Conservation (phyloP, 75 land plant species). For the Pinus taeda region DNA sequence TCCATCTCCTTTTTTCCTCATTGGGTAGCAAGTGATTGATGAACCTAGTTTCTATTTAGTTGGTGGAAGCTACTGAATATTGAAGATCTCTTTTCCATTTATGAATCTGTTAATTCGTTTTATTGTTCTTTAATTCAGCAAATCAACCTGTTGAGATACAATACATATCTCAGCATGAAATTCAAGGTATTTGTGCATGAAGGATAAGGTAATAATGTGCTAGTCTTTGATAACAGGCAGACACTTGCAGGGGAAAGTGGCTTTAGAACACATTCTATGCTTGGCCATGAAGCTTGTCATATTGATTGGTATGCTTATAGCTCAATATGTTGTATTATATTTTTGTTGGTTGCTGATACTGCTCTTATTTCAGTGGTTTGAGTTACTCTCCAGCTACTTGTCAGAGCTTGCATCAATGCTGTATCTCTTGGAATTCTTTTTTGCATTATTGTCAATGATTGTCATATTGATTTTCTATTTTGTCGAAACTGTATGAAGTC, state of each 20-base stretch:
- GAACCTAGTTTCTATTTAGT: neutral
- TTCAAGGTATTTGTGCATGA: neutral
- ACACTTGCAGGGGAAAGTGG: conserved; percentile 14
- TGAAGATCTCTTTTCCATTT: neutral
- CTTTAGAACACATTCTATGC: conserved; percentile 38
- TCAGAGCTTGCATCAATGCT: neutral
- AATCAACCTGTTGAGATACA: neutral
- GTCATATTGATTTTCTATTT: neutral
- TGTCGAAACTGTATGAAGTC: neutral
- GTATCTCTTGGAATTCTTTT: neutral
- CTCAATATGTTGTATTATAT: neutral
- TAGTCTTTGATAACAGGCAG: conserved; percentile 33
- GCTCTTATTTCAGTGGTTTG: too few relatives aligned
- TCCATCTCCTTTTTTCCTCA: neutral
- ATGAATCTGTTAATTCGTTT: neutral
- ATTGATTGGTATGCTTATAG: conserved; percentile 54
- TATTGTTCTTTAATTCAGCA: neutral
- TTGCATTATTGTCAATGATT: neutral
- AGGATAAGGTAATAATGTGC: conserved; percentile 1
- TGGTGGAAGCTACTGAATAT: neutral
- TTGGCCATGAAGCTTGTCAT: conserved; percentile 82
- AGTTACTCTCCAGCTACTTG: too few relatives aligned
- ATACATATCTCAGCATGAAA: neutral
- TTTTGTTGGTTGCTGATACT: neutral
- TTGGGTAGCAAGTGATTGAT: neutral